Evolutionary conservation across 345 rosid species (phyloP), one percentile per base, ranked within the genome.

Genomic region (Lepidium africanum): DNA sequence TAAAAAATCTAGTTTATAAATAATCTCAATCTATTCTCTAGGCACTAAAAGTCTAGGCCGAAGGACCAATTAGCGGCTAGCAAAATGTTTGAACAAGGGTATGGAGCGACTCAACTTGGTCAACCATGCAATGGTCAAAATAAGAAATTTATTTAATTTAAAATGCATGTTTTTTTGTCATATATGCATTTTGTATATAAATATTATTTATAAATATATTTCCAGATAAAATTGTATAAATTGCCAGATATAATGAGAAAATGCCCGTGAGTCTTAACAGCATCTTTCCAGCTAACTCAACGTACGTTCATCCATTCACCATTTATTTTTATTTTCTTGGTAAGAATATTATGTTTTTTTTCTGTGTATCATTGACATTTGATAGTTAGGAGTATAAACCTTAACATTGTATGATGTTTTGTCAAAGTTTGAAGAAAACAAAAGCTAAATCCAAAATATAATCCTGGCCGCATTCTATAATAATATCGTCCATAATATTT

Each of bases 211-310:
- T 4, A 4, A 30, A 14, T 33, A 14, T 15, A 4, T 9, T 14
- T 35, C 5, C 5, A 9, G 59, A 53, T 33, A 35, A 35, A 5
- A 8, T 21, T 9, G 33, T 49, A 27, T 51, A 27, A 27, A 13
- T 27, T 51, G 56, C 11, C 6, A 7, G 37, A 14, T 51, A 15
- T 32, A 56, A 56, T 36, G 32, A 56, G 61, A 56, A 32, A 37
- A 56, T 36, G 6, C 45, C 45, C 61, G 61, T 56, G 61, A 56
- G 32, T 39, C 7, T 7, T 19, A 23, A 21, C 16, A 17, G 43
- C 61, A 56, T 17, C 15, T 56, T 37, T 56, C 45, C 61, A 56
- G 61, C 61, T 12, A 56, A 56, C 45, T 27, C 61, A 36, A 56
- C 45, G 30, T 36, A 36, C 10, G 15, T 16, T 16, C 17, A 12